These are phyloP conservation scores for Candida pini DNA, from an alignment of 805 yeast genomes.

Conservation along the genomic window DNA sequence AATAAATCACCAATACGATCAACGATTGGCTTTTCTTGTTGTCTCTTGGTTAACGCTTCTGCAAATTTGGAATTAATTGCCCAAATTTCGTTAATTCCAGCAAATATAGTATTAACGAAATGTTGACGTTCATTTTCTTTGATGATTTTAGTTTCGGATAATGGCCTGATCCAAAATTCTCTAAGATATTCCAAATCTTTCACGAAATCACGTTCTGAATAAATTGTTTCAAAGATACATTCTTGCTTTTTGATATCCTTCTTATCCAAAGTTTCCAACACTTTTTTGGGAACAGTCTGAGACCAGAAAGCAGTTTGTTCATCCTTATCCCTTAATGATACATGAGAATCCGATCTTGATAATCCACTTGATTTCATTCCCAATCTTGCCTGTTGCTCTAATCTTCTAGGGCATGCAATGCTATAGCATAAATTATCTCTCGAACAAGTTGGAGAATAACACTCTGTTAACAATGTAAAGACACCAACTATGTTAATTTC, in stretches of 20 bases:
- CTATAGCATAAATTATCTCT: constrained; percentile 85
- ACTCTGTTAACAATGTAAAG: constrained; percentile 85
- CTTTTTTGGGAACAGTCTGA: constrained; percentile 75
- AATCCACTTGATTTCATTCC: constrained; percentile 84
- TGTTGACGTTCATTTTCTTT: constrained; percentile 87
- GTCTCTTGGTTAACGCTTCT: constrained; percentile 83
- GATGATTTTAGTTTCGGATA: constrained; percentile 79
- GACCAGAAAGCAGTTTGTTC: constrained; percentile 90
- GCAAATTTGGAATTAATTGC: constrained; percentile 79
- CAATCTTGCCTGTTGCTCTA: constrained; percentile 91
- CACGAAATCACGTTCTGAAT: constrained; percentile 92
- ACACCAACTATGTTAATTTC: constrained; percentile 69
- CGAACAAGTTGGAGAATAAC: constrained; percentile 96
- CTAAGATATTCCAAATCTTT: constrained; percentile 89
- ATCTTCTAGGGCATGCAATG: constrained; percentile 91
- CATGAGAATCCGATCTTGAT: constrained; percentile 63
- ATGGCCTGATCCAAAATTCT: constrained; percentile 90
- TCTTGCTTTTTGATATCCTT: constrained; percentile 91
- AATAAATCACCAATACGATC: constrained; percentile 84
- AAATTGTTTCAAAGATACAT: constrained; percentile 86
- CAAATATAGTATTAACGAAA: constrained; percentile 86
- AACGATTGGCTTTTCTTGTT: constrained; percentile 78
- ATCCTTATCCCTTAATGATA: constrained; percentile 68
- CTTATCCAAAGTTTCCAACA: constrained; percentile 74
- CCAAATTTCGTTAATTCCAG: constrained; percentile 82